phyloP scores from a whole-genome alignment of 371 early-diverging fungal species.

The Mucor circinelloides region DNA sequence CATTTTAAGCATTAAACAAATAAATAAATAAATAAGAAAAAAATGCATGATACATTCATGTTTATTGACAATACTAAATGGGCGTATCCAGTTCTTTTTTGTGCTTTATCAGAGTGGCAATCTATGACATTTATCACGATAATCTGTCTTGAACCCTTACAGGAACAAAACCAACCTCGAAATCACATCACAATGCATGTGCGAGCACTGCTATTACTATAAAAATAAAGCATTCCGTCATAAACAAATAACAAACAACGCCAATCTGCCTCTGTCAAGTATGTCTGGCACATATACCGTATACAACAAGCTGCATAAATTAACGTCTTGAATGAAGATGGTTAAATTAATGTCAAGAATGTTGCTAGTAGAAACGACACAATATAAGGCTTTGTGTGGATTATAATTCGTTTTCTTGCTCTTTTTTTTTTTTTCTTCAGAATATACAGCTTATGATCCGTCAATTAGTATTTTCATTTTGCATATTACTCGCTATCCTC shows the following conservation, averaged over 20 bases:
- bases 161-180: not conserved
- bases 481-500: not conserved
- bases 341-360: not conserved
- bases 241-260: not conserved
- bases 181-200: not conserved
- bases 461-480: not conserved
- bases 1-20: not conserved
- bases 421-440: not conserved
- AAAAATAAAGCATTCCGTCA: not conserved
- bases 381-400: not conserved
- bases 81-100: not conserved
- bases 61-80: not conserved
- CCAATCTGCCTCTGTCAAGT: not conserved
- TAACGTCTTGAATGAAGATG: not conserved
- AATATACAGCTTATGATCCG: not conserved
- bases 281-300: not conserved
- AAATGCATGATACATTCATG: not conserved
- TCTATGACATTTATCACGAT: not conserved
- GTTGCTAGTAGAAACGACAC: not conserved
- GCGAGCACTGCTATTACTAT: not conserved
- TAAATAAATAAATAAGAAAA: not conserved
- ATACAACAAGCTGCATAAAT: not conserved
- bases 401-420: not conserved
- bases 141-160: not conserved
- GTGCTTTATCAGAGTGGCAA: not conserved